Percentiles rank a stretch among this genome's conserved stretches.
Evolutionary conservation across 2,329 filamentous ascomycete genomes (phyloP).

Genomic region (Epichloe hybrida): DNA sequence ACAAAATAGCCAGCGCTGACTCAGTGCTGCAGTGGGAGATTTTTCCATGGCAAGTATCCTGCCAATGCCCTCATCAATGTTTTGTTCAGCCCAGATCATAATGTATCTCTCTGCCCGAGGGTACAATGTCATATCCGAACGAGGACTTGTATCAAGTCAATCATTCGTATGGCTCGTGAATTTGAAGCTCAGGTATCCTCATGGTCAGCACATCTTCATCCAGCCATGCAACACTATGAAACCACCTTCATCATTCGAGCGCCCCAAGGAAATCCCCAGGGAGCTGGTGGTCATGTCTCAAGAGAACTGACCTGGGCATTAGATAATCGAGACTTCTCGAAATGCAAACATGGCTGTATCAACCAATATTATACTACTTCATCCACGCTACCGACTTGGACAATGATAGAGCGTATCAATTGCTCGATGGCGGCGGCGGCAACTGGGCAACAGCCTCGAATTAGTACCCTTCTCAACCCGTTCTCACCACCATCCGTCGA

Average conservation of each 20-base stretch:
- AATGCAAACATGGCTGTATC: slow-evolving; percentile 11
- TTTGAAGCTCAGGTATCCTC: slow-evolving; percentile 12
- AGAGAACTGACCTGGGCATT: slow-evolving; percentile 12
- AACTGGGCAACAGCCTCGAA: slow-evolving; percentile 1
- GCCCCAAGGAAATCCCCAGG: background rate
- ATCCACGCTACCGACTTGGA: slow-evolving; percentile 6
- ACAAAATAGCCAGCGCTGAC: slow-evolving; percentile 10
- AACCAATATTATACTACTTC: slow-evolving; percentile 7
- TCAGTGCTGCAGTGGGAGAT: slow-evolving; percentile 10
- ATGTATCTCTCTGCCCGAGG: background rate
- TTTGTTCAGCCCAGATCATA: slow-evolving; percentile 6
- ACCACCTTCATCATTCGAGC: slow-evolving; percentile 1
- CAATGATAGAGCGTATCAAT: background rate
- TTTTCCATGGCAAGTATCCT: slow-evolving; percentile 8
- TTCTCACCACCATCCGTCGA: slow-evolving; percentile 2
- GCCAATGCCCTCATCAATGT: slow-evolving; percentile 8
- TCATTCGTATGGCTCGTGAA: slow-evolving; percentile 11
- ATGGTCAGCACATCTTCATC: slow-evolving; percentile 11
- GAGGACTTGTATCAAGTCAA: slow-evolving; percentile 7
- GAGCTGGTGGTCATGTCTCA: slow-evolving; percentile 8
- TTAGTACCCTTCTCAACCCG: slow-evolving; percentile 9
- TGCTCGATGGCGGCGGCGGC: background rate
- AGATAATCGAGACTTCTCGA: slow-evolving; percentile 11
- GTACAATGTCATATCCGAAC: background rate
- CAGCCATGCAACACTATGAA: slow-evolving; percentile 9